Evolutionary conservation across 495 filamentous ascomycete genomes (phyloP).

Genomic region (Tuber brumale): DNA sequence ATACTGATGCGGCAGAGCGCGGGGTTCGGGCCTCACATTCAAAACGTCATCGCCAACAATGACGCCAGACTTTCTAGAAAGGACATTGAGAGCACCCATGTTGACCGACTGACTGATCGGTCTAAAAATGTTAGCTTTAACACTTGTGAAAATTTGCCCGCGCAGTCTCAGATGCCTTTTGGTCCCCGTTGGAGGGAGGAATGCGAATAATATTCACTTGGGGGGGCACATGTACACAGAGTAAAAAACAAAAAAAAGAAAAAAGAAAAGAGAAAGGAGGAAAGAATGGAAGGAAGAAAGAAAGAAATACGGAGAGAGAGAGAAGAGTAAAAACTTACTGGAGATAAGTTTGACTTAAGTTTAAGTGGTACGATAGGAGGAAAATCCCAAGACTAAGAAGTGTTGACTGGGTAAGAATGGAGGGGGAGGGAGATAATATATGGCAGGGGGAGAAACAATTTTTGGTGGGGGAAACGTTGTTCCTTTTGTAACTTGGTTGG

Average conservation of each 20-base stretch:
- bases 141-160: background rate
- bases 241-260: slow-evolving; percentile 9
- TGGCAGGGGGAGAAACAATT: slow-evolving; percentile 10
- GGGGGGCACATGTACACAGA: slow-evolving; percentile 13
- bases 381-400: slow-evolving; percentile 3
- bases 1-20: slow-evolving; percentile 16
- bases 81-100: slow-evolving; percentile 61
- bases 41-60: slow-evolving; percentile 80
- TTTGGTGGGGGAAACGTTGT: background rate
- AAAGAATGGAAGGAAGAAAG: background rate
- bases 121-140: background rate
- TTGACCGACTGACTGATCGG: slow-evolving; percentile 39
- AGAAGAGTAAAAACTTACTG: slow-evolving; percentile 8
- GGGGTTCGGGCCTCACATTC: slow-evolving; percentile 39
- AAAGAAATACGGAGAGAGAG: background rate
- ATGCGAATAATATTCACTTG: slow-evolving; percentile 8
- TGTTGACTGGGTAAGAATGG: slow-evolving; percentile 15
- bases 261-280: background rate
- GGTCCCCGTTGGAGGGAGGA: background rate
- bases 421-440: slow-evolving; percentile 15
- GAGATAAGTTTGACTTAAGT: slow-evolving; percentile 27
- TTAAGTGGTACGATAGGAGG: background rate
- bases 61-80: slow-evolving; percentile 74
- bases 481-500: background rate
- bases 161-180: background rate